These are phyloP conservation scores for Pseudisothecium myosuroides DNA, from an alignment of 225 moss, liverwort and hornwort genomes.

Conservation along the genomic window DNA sequence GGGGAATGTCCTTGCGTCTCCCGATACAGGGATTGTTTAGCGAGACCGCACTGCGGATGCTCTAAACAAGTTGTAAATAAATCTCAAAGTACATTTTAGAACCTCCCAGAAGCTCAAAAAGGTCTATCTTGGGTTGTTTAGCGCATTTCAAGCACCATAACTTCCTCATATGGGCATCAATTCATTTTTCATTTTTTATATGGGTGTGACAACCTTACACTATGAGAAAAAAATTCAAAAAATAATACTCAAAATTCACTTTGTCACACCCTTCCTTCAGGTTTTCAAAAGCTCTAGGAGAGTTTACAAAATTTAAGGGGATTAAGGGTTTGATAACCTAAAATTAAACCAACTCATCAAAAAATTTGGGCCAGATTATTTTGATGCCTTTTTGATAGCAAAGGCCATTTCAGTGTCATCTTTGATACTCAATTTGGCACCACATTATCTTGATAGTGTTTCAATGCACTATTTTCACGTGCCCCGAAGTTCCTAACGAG, in stretches of 20 bases:
- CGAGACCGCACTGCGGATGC: too few species aligned
- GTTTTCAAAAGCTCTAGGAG: background rate
- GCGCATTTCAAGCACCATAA: accelerated
- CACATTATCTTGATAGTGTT: too few species aligned
- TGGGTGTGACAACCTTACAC: background rate
- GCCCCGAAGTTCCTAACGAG: too few species aligned
- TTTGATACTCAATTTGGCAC: too few species aligned
- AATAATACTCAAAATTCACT: background rate
- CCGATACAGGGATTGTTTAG: too few species aligned
- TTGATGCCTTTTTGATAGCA: too few species aligned
- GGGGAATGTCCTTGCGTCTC: too few species aligned
- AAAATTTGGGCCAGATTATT: too few species aligned
- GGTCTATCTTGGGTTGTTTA: background rate
- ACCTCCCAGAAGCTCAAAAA: background rate
- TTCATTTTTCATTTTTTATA: background rate
- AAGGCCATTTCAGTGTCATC: too few species aligned
- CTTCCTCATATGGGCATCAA: background rate
- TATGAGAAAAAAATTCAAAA: background rate
- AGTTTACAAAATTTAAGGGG: background rate
- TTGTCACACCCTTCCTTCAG: background rate
- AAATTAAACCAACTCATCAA: background rate
- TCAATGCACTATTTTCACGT: too few species aligned
- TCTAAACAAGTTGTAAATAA: background rate
- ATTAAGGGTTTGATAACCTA: too few species aligned
- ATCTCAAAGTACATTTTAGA: background rate